phyloP scores from a whole-genome alignment of 495 filamentous ascomycete species.

The Penicillium canescens region DNA sequence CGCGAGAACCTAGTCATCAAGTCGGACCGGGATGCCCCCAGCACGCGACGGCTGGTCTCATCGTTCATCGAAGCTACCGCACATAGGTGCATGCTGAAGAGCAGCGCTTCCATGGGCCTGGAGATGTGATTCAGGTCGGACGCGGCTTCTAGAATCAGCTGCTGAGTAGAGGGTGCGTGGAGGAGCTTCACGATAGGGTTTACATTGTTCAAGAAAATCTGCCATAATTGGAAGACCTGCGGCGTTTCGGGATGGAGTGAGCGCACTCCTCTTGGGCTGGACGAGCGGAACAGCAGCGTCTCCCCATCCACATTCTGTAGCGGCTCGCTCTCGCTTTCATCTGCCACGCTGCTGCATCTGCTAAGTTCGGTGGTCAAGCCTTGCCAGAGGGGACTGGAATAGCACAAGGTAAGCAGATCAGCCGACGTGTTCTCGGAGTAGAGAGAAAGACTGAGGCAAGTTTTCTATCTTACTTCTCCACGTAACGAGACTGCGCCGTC shows the following conservation, averaged over 20 bases:
- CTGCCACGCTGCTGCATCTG: not conserved
- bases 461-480: not conserved
- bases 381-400: not conserved
- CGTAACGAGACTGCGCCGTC: not conserved
- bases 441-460: no score
- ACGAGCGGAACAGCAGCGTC: slow-evolving; percentile 19
- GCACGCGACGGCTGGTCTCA: not conserved
- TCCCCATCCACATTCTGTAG: slow-evolving; percentile 27
- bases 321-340: not conserved
- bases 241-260: slow-evolving; percentile 45
- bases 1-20: not conserved
- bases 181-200: slow-evolving; percentile 55
- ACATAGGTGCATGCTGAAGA: slow-evolving; percentile 49
- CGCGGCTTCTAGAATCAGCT: slow-evolving; percentile 40
- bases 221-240: slow-evolving; percentile 48
- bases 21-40: not conserved
- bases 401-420: not conserved
- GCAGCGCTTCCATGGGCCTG: slow-evolving; percentile 36
- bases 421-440: no score
- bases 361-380: not conserved
- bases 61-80: not conserved
- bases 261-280: not conserved
- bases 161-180: slow-evolving; percentile 51
- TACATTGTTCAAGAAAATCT: slow-evolving; percentile 51
- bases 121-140: slow-evolving; percentile 18